These are phyloP conservation scores for Lecanicillium sp. DNA, from an alignment of 2,329 filamentous ascomycete species.

Conservation along the genomic window DNA sequence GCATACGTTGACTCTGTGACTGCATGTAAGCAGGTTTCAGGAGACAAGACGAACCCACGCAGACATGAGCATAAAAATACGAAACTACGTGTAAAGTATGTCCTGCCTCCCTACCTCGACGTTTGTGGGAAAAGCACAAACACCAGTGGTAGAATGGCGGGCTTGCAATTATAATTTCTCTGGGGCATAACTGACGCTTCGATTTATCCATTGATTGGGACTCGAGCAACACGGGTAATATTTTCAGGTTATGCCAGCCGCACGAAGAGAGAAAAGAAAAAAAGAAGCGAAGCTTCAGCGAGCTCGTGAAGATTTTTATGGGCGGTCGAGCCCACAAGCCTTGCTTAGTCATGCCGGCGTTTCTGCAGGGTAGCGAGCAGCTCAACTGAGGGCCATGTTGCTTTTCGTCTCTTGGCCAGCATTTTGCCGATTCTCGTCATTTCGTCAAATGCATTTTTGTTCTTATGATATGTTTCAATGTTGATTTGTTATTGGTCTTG, in stretches of 20 bases:
- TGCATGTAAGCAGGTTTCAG: no score
- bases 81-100: constrained; percentile 28
- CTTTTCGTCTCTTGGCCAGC: no score
- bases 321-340: background rate
- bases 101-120: constrained; percentile 36
- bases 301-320: constrained; percentile 25
- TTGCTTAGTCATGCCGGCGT: constrained; percentile 20
- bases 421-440: no score
- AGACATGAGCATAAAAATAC: no score
- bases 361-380: background rate
- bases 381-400: no score
- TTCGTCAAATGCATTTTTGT: no score
- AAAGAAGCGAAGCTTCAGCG: constrained; percentile 21
- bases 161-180: constrained; percentile 73
- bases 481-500: no score
- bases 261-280: constrained; percentile 60
- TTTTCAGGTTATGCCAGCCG: constrained; percentile 66
- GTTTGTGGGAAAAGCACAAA: constrained; percentile 23
- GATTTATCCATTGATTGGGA: constrained; percentile 50
- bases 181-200: constrained; percentile 76
- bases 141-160: constrained; percentile 46
- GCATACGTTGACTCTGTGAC: no score
- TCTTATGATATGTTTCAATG: no score
- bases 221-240: constrained; percentile 76
- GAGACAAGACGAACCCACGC: no score